Conservation (phyloP, 202 grass and related monocot genomes). For the Bolboschoenoplectus hybrid region DNA sequence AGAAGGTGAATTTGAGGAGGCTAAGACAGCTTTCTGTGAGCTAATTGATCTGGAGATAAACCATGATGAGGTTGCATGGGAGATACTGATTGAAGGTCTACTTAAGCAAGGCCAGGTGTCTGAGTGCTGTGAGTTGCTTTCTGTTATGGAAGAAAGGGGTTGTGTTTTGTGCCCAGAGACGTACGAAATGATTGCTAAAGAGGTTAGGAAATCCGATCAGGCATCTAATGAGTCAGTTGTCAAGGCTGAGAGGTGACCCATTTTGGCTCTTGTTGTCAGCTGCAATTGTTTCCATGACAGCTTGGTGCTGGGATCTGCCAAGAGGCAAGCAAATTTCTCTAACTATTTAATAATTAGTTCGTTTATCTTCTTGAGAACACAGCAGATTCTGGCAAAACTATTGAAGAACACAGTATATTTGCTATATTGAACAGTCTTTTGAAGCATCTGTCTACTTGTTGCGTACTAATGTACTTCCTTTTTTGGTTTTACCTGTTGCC, state of each 20-base stretch:
- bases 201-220: slow-evolving; percentile 41
- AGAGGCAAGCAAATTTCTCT: slow-evolving; percentile 30
- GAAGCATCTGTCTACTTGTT: neutral
- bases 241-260: slow-evolving; percentile 12
- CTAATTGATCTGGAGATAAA: slow-evolving; percentile 74
- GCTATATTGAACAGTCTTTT: neutral
- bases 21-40: slow-evolving; percentile 61
- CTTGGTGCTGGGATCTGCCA: neutral
- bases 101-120: slow-evolving; percentile 63
- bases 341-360: neutral
- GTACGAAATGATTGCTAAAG: slow-evolving; percentile 62
- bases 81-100: slow-evolving; percentile 85
- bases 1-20: slow-evolving; percentile 62
- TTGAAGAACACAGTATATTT: neutral
- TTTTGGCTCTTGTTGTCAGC: neutral
- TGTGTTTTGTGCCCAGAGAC: slow-evolving; percentile 59
- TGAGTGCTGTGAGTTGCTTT: slow-evolving; percentile 65
- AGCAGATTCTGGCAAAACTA: neutral
- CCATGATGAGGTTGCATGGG: slow-evolving; percentile 87
- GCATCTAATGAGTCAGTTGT: neutral
- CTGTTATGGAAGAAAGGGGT: slow-evolving; percentile 61
- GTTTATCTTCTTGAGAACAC: neutral
- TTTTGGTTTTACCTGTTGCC: neutral
- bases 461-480: neutral
- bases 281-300: slow-evolving; percentile 5